These are phyloP conservation scores for Erucastrum elatum DNA, from an alignment of 345 rosid species.

Conservation along the genomic window DNA sequence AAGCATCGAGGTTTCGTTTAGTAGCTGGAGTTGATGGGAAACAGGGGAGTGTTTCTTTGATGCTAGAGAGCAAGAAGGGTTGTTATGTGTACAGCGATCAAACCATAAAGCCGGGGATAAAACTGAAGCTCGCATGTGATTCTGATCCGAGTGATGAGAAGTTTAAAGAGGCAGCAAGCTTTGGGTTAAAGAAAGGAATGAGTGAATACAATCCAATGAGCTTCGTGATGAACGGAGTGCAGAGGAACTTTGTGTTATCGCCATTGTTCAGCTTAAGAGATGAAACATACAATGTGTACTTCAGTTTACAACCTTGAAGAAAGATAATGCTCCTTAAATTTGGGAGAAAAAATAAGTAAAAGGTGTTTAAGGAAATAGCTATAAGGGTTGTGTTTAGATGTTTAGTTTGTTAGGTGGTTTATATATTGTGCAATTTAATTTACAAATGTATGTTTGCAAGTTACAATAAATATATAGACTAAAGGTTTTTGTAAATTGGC, in stretches of 20 bases:
- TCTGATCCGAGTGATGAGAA: conserved; percentile 35
- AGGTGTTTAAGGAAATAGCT: too few species aligned
- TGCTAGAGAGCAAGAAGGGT: conserved; percentile 47
- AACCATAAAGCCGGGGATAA: conserved; percentile 36
- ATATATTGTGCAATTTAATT: conserved; percentile 15
- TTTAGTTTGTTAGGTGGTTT: conserved; percentile 26
- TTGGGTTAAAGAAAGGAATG: conserved; percentile 47
- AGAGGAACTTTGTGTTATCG: conserved; percentile 63
- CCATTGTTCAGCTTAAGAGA: conserved; percentile 77
- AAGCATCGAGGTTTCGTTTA: conserved; percentile 51
- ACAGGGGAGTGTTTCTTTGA: conserved; percentile 56
- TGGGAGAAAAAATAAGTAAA: too few species aligned
- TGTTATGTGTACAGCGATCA: conserved; percentile 62
- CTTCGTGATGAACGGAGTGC: conserved; percentile 64
- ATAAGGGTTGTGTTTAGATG: conserved; percentile 19
- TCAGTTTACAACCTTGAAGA: conserved; percentile 51
- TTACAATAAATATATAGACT: not conserved
- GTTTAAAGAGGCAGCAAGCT: conserved; percentile 56
- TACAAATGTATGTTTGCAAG: conserved; percentile 26
- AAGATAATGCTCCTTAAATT: too few species aligned
- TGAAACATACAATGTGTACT: conserved; percentile 79
- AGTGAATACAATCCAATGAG: conserved; percentile 72
- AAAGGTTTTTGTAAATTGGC: not conserved
- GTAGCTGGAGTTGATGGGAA: conserved; percentile 71
- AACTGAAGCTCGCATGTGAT: conserved; percentile 55